These are phyloP conservation scores for Chaetomiaceae sp. DNA, from an alignment of 2,329 filamentous ascomycete genomes.

Conservation along the genomic window DNA sequence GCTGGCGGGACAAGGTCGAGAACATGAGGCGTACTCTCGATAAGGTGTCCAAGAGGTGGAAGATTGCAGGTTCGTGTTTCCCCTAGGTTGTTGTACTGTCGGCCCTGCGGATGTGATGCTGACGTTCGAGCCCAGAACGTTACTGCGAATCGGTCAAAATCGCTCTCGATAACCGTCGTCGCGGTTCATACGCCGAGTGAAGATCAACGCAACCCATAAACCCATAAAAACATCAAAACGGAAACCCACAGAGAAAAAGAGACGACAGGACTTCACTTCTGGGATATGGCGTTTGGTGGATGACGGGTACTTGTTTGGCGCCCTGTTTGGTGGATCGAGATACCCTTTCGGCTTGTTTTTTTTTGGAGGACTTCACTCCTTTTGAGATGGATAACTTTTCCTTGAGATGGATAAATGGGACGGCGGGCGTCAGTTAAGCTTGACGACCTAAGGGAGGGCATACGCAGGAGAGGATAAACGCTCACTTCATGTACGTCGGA, in stretches of 20 bases:
- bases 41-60: constrained; percentile 27
- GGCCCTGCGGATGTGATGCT: background rate
- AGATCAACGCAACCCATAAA: background rate
- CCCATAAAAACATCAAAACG: background rate
- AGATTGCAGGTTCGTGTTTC: constrained; percentile 26
- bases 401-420: too few relatives aligned
- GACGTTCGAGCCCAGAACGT: constrained; percentile 6
- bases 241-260: background rate
- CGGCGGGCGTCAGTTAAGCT: too few relatives aligned
- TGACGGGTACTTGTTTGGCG: background rate
- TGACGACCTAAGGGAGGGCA: too few relatives aligned
- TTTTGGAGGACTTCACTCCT: too few relatives aligned
- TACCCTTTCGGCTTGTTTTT: constrained; percentile 8
- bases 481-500: too few relatives aligned
- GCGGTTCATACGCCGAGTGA: background rate
- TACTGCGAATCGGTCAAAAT: constrained; percentile 21
- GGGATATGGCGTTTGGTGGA: background rate
- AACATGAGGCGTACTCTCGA: constrained; percentile 23
- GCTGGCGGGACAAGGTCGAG: constrained; percentile 27
- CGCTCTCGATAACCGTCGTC: constrained; percentile 18
- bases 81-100: background rate
- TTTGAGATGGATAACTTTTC: too few relatives aligned
- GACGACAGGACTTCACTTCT: background rate
- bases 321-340: background rate
- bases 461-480: too few relatives aligned